Base-by-base conservation (phyloP, 768 basidiomycete genomes). In the Amanita inopinata region DNA sequence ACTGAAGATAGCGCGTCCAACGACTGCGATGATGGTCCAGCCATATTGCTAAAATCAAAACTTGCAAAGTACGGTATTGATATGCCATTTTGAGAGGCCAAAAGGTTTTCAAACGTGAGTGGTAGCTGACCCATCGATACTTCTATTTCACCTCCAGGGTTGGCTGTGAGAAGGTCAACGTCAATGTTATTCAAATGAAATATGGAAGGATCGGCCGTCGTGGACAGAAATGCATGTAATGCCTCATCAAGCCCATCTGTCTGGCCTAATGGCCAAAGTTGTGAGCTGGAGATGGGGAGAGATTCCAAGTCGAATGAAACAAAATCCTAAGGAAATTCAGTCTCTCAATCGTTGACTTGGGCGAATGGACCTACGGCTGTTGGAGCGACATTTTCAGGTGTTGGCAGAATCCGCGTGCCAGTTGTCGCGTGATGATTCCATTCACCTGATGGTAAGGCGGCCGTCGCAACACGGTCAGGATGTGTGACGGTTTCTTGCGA, bases 111-210 rank as follows among this genome's bases (percentile, higher is more conserved):
- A 32, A 15, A 51, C 42, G 37, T 31, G 10, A 46, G 33, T 14
- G 45, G 37, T 9, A 52, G 14, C 33, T 57, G 50, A 23, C 58
- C 58, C 51, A 61, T 43, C 14, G 57, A 65, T 3, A 71, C 49
- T 37, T 70, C 62, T 25, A 71, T 50, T 31, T 65, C 58, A 3
- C 63, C 65, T 9, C 48, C 49, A 2, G 71, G 68, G 19, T 61
- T 56, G 23, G 56, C 45, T 10, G 58, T 18, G 20, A 71, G 50
- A 17, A 46, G 47, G 17, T 56, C 45, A 2, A 59, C 37, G 43
- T 64, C 58, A 36, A 69, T 54, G 19, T 59, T 55, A 1, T 56
- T 41, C 14, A 69, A 46, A 38, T 60, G 56, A 50, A 66, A 73
- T 20, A 67, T 48, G 14, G 56, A 56, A 3, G 58, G 60, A 47